Evolutionary conservation across 495 filamentous ascomycete species (phyloP), one percentile per base, ranked within the genome.

Genomic region (Penicillium cinerascens): DNA sequence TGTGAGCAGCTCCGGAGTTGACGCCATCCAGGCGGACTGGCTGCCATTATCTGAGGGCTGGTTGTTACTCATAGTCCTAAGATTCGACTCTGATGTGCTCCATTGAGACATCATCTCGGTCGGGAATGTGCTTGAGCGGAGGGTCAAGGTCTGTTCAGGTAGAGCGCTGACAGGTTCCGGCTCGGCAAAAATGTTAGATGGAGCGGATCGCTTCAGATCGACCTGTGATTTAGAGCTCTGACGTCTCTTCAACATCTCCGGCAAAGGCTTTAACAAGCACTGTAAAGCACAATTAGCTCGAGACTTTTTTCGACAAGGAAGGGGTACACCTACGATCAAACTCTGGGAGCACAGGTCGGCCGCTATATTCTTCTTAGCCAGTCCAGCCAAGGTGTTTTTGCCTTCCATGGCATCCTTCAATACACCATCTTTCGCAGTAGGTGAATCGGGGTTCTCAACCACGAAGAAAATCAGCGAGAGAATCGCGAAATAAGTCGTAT

Each of bases 401-500:
- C 93, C 93, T 54, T 87, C 87, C 58, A 82, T 79, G 1, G 91
- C 92, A 68, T 96, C 92, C 38, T 83, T 84, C 38, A 97, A 73
- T 5, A 97, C 86, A 37, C 88, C 87, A 29, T 82, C 74, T 35
- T 88, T 81, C n/a, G 84, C 87, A 3, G 76, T 81, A 3, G 80
- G 64, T 56, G 87, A 90, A 51, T 92, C 83, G 16, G 89, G 88
- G 60, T 96, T 97, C 67, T 96, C 92, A 13, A 96, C 69, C 0
- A 90, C 89, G 60, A 86, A 97, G 70, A 92, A 98, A 13, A 96
- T 75, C 50, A 97, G 71, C 0, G 91, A 91, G 10, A 98, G 76
- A 39, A 97, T 91, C 20, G 91, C 87, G 66, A 96, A 97, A 71
- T 96, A 97, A 13, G 90, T 88, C 2, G 93, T 95, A 58, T 97